phyloP scores from a whole-genome alignment of 441 rosid genomes.

The Pelargonium citronellum region DNA sequence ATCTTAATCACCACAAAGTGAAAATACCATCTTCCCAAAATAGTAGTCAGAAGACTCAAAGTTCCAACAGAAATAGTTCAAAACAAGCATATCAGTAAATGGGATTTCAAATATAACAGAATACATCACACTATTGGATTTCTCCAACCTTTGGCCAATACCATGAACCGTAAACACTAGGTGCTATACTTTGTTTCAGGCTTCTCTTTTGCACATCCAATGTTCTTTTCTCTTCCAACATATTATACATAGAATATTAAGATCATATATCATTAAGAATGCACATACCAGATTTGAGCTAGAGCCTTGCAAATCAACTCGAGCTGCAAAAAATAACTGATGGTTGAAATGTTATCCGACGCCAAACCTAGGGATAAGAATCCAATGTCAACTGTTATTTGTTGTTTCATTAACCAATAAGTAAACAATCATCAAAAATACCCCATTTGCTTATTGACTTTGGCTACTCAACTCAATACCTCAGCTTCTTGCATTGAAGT shows the following conservation, averaged over 20 bases:
- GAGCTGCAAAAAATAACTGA: no score
- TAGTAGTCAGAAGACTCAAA: neutral
- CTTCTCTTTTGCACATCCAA: neutral
- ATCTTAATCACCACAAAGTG: constrained; percentile 3
- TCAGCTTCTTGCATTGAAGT: no score
- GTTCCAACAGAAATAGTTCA: neutral
- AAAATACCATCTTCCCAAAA: neutral
- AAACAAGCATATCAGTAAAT: neutral
- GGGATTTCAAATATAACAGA: neutral
- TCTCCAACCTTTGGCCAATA: constrained; percentile 94
- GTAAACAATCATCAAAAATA: neutral
- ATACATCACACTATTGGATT: constrained; percentile 45
- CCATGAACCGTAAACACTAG: constrained; percentile 98
- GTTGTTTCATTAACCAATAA: no score
- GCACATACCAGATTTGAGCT: no score
- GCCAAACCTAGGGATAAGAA: no score
- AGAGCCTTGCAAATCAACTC: no score
- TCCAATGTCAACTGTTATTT: no score
- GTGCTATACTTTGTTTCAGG: constrained; percentile 30
- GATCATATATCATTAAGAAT: no score
- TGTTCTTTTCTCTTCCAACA: neutral
- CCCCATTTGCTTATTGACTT: no score
- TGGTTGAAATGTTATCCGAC: no score
- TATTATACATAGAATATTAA: no score
- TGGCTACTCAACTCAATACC: no score